Evolutionary conservation across 2,329 filamentous ascomycete genomes (phyloP), one percentile per base, ranked within the genome.

Genomic region (Chaetomium sp.): DNA sequence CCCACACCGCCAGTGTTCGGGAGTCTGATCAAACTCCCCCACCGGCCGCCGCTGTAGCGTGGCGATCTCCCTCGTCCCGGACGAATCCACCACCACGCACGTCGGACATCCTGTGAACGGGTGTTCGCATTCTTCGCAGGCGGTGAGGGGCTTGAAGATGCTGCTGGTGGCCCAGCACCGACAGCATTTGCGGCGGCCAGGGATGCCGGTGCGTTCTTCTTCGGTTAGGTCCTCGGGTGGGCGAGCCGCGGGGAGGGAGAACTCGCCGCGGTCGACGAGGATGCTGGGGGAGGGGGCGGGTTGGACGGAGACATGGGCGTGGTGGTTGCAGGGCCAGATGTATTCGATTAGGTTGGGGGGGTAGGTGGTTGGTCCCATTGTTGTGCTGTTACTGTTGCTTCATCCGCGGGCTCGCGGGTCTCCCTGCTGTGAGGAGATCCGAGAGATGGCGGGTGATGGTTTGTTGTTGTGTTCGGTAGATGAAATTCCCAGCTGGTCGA

Each of bases 21-120:
- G 60, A 14, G 60, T 60, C 42, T 62, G 60, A 46, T 62, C 60
- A n/a, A 59, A 60, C 42, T 62, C 60, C 12, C 58, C 60, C 1
- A 53, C 37, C 4, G 56, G 52, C 5, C 50, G 49, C 11, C 41
- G 45, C 3, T 62, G 52, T 9, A 54, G 38, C 0, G 58, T 60
- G 3, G 58, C 58, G 12, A 62, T 62, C 42, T 62, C 60, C n/a
- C 60, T 51, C 14, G 54, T 52, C 8, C 60, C 58, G 0, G 56
- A 44, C 4, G 54, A 52, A 37, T 59, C 56, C 41, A 60, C 53
- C 12, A 60, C 58, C 52, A 58, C 53, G 54, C 60, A 62, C 10
- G 44, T 52, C 6, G 54, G 27, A 38, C 60, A 62, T 9, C 48
- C 52, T 36, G 38, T 12, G 34, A 60, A 62, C 3, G 54, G 48